phyloP scores from a whole-genome alignment of 257 asterid species.

The Osmanthus fragrans region DNA sequence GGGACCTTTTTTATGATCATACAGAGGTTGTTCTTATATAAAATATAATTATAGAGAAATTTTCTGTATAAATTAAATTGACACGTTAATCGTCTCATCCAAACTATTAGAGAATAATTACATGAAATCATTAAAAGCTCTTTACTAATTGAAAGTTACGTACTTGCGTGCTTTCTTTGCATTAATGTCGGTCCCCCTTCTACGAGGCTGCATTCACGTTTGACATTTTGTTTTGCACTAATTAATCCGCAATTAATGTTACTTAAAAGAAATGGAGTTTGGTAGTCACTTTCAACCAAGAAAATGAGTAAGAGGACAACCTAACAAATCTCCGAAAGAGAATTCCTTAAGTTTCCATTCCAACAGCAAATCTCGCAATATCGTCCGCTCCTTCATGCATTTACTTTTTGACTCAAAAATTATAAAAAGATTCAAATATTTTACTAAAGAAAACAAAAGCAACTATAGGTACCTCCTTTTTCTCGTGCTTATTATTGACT shows the following conservation, averaged over 20 bases:
- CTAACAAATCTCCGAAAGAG: conserved; percentile 8
- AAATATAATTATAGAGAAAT: too few relatives aligned
- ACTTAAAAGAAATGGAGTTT: neutral
- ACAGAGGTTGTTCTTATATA: too few relatives aligned
- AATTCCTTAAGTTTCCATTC: conserved; percentile 5
- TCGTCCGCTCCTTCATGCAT: neutral
- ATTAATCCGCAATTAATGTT: neutral
- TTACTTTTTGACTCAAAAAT: conserved; percentile 27
- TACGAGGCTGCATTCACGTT: neutral
- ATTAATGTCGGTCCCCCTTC: too few relatives aligned
- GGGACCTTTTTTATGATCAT: too few relatives aligned
- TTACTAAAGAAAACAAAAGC: conserved; percentile 19
- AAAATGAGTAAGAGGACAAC: neutral
- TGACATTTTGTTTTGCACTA: neutral
- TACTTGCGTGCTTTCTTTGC: too few relatives aligned
- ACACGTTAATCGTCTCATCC: too few relatives aligned
- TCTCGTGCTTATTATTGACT: neutral
- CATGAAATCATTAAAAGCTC: too few relatives aligned
- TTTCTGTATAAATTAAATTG: too few relatives aligned
- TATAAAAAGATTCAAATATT: neutral
- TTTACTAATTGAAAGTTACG: too few relatives aligned
- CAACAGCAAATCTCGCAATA: conserved; percentile 48
- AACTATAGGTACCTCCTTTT: neutral
- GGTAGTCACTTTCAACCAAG: neutral
- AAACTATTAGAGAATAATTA: too few relatives aligned